phyloP scores from a whole-genome alignment of 495 filamentous ascomycete species.

The Hypoxylon perforatum region DNA sequence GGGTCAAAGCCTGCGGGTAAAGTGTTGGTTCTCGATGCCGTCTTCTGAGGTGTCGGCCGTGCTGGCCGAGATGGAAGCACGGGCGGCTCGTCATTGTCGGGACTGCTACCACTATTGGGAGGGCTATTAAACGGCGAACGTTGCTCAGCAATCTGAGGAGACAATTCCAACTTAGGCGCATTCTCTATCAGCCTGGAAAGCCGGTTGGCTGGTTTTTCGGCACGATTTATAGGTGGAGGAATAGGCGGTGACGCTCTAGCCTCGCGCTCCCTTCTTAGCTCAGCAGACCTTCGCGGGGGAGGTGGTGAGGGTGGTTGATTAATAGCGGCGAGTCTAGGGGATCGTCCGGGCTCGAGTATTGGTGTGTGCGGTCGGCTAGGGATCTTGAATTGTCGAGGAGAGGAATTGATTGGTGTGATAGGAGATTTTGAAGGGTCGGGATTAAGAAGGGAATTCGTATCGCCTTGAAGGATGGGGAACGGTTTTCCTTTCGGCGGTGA shows the following conservation, averaged over 20 bases:
- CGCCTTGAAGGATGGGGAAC: constrained; percentile 49
- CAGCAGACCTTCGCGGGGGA: constrained; percentile 64
- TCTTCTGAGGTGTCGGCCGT: constrained; percentile 40
- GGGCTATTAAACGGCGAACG: constrained; percentile 93
- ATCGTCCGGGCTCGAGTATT: constrained; percentile 55
- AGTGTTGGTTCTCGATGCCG: constrained; percentile 39
- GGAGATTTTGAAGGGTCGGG: constrained; percentile 60
- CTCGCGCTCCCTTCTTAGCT: constrained; percentile 57
- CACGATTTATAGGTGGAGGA: constrained; percentile 80
- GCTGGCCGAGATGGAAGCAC: constrained; percentile 56
- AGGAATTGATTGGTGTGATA: constrained; percentile 60
- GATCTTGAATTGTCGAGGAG: constrained; percentile 62
- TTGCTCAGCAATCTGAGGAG: constrained; percentile 46
- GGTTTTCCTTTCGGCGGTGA: constrained; percentile 71
- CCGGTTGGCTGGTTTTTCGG: constrained; percentile 78
- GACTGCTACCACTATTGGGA: constrained; percentile 77
- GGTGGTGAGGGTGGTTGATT: constrained; percentile 65
- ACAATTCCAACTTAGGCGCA: constrained; percentile 47
- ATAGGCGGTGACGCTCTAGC: constrained; percentile 54
- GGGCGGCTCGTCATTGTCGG: constrained; percentile 59
- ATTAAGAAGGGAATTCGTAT: constrained; percentile 54
- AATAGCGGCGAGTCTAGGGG: constrained; percentile 52
- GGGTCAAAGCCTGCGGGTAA: constrained; percentile 55
- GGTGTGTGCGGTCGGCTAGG: constrained; percentile 64
- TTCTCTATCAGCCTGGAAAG: constrained; percentile 36